phyloP scores from a whole-genome alignment of 495 filamentous ascomycete genomes.

The Cercophora samala region DNA sequence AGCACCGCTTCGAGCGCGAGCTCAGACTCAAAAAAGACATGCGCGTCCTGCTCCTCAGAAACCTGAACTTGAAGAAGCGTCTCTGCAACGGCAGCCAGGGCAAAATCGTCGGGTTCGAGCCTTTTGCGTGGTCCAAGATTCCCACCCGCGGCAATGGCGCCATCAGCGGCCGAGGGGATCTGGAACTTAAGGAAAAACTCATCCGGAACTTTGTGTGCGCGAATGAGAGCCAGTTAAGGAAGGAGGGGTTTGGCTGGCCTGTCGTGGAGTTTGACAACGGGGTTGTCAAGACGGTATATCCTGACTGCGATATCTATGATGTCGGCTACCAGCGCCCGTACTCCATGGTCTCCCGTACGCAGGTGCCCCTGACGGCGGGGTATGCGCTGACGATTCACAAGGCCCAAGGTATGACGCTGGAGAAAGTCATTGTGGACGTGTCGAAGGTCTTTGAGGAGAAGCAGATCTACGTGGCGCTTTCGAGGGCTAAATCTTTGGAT shows the following conservation, averaged over 20 bases:
- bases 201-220: background rate
- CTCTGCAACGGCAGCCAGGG: constrained; percentile 4
- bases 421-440: constrained; percentile 82
- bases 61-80: background rate
- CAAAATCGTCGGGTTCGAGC: background rate
- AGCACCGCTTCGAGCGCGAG: background rate
- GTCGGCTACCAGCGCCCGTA: background rate
- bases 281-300: background rate
- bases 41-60: background rate
- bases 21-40: background rate
- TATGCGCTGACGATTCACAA: constrained; percentile 94
- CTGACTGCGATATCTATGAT: background rate
- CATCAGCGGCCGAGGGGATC: background rate
- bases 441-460: background rate
- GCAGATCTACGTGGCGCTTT: constrained; percentile 3
- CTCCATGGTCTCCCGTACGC: constrained; percentile 22
- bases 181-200: background rate
- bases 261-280: constrained; percentile 6
- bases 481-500: background rate
- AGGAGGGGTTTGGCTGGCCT: background rate
- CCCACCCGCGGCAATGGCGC: background rate
- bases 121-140: background rate
- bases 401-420: constrained; percentile 88
- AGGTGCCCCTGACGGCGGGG: constrained; percentile 76
- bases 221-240: background rate